A percentile compares a stretch with the other conserved stretches of the same genome.
phyloP scores from a whole-genome alignment of 1,284 basidiomycete species.

The Moniliophthora roreri region DNA sequence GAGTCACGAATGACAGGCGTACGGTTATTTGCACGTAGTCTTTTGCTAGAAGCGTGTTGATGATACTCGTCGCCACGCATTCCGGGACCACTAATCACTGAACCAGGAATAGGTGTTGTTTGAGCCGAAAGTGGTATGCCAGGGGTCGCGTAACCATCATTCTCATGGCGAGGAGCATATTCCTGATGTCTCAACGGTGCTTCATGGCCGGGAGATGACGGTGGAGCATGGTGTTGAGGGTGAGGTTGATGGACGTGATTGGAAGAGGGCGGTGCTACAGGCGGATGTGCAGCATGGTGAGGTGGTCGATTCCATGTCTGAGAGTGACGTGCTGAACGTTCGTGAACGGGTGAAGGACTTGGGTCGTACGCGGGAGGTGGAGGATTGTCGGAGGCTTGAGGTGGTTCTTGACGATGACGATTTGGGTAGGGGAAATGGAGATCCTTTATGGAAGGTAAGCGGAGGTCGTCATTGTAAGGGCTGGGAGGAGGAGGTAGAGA shows the following conservation, averaged over 20 bases:
- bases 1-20: constrained; percentile 35
- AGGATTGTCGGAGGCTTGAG: constrained; percentile 11
- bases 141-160: constrained; percentile 38
- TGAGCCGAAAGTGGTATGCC: constrained; percentile 43
- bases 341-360: constrained; percentile 19
- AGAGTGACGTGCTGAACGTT: constrained; percentile 23
- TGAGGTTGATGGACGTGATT: constrained; percentile 20
- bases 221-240: constrained; percentile 38
- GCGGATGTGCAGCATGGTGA: constrained; percentile 19
- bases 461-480: constrained; percentile 39
- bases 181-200: constrained; percentile 24
- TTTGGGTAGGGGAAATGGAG: constrained; percentile 52
- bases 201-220: constrained; percentile 40
- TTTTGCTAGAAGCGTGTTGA: constrained; percentile 33
- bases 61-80: constrained; percentile 35
- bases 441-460: constrained; percentile 66
- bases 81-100: constrained; percentile 30
- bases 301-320: constrained; percentile 26
- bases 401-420: constrained; percentile 27
- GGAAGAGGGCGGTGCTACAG: constrained; percentile 18
- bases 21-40: constrained; percentile 29
- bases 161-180: constrained; percentile 40
- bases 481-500: constrained; percentile 35
- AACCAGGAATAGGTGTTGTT: constrained; percentile 32
- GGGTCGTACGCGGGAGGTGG: constrained; percentile 19